Conservation (phyloP, 2,329 filamentous ascomycete species). For the Calonectria hongkongensis region DNA sequence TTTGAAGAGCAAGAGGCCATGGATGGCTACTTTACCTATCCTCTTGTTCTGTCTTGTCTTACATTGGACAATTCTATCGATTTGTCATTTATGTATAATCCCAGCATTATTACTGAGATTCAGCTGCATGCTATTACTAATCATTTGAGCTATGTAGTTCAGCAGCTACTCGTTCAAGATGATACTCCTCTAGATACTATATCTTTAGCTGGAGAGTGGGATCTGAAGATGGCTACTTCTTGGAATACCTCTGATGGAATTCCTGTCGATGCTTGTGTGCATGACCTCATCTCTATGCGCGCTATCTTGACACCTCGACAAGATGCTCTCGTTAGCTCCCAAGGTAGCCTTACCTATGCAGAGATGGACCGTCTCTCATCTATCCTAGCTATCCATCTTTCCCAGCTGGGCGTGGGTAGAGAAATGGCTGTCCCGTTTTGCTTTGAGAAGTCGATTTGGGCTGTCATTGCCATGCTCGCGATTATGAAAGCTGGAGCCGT, state of each 20-base stretch:
- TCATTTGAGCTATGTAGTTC: conserved; percentile 7
- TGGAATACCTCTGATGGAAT: conserved; percentile 22
- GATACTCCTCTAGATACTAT: background rate
- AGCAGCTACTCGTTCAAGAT: conserved; percentile 16
- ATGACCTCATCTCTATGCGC: conserved; percentile 45
- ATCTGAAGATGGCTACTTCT: background rate
- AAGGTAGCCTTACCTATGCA: conserved; percentile 51
- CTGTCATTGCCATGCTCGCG: conserved; percentile 55
- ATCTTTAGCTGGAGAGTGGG: conserved; percentile 17
- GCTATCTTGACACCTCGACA: conserved; percentile 36
- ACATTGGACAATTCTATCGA: conserved; percentile 10
- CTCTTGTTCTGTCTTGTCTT: conserved; percentile 10
- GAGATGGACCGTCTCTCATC: conserved; percentile 36
- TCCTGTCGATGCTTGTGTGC: conserved; percentile 38
- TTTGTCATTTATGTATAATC: conserved; percentile 24
- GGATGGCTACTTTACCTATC: conserved; percentile 30
- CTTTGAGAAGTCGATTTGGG: conserved; percentile 43
- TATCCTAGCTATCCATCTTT: conserved; percentile 25
- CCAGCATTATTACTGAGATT: conserved; percentile 1
- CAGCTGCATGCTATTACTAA: conserved; percentile 15
- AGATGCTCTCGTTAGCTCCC: conserved; percentile 47
- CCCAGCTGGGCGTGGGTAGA: conserved; percentile 14
- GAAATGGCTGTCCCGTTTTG: conserved; percentile 33
- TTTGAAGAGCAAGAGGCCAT: conserved; percentile 7
- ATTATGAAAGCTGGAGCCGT: conserved; percentile 59